Evolutionary conservation across 257 asterid genomes (phyloP).

Genomic region (Nicotiana benthamiana): DNA sequence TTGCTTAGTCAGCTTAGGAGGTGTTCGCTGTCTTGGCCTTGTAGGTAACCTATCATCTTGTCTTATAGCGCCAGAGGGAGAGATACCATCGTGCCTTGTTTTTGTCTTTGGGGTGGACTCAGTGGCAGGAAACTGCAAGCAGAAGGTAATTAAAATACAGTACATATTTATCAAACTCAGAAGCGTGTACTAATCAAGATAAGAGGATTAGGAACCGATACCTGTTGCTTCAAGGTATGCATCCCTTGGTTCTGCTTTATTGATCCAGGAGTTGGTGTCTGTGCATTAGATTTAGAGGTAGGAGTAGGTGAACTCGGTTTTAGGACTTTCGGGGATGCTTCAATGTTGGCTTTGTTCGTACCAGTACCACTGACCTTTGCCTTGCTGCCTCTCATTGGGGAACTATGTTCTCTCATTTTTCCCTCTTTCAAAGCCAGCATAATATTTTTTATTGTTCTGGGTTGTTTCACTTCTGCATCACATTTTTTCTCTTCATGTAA

Average conservation of each 20-base stretch:
- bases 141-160: neutral
- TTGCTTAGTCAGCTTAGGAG: slow-evolving; percentile 42
- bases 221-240: slow-evolving; percentile 72
- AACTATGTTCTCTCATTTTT: slow-evolving; percentile 65
- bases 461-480: slow-evolving; percentile 47
- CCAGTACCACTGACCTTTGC: slow-evolving; percentile 26
- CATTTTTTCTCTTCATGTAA: slow-evolving; percentile 28
- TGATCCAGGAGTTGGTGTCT: slow-evolving; percentile 29
- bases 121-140: slow-evolving; percentile 42
- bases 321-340: slow-evolving; percentile 54
- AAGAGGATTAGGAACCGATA: slow-evolving; percentile 16
- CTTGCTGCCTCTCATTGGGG: slow-evolving; percentile 66
- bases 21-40: slow-evolving; percentile 52
- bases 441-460: slow-evolving; percentile 54
- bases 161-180: neutral
- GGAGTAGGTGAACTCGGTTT: slow-evolving; percentile 29
- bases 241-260: slow-evolving; percentile 35
- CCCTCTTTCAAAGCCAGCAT: slow-evolving; percentile 89
- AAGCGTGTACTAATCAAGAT: neutral
- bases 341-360: slow-evolving; percentile 34
- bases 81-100: slow-evolving; percentile 53
- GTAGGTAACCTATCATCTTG: slow-evolving; percentile 48
- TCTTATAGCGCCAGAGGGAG: slow-evolving; percentile 46
- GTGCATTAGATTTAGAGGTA: slow-evolving; percentile 35
- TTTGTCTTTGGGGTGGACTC: slow-evolving; percentile 64